phyloP scores from a whole-genome alignment of 1,284 basidiomycete genomes.

The Afroboletus lepidellus region DNA sequence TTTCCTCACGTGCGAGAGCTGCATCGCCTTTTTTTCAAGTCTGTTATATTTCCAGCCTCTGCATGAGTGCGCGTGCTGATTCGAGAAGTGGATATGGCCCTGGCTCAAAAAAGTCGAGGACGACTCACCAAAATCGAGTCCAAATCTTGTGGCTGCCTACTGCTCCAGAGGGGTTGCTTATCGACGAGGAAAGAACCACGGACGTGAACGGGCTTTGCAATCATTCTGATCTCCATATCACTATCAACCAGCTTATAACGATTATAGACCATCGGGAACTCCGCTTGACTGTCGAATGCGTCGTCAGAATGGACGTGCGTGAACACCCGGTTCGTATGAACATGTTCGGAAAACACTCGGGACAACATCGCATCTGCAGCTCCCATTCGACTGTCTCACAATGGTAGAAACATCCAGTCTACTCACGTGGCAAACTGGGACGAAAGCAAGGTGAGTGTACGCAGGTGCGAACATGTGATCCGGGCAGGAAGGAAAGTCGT shows the following conservation, averaged over 20 bases:
- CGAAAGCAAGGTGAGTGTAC: conserved; percentile 38
- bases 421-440: conserved; percentile 39
- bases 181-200: too few relatives aligned
- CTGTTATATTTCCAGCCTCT: conserved; percentile 1
- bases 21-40: neutral
- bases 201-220: too few relatives aligned
- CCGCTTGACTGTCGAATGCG: too few relatives aligned
- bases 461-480: conserved; percentile 37
- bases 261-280: neutral
- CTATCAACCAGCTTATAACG: neutral
- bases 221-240: neutral
- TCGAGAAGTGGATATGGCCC: neutral
- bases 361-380: conserved; percentile 39
- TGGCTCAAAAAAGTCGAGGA: neutral
- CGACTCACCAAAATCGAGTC: conserved; percentile 7
- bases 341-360: conserved; percentile 29
- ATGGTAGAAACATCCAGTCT: too few relatives aligned
- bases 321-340: neutral
- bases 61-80: conserved; percentile 9
- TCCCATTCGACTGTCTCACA: conserved; percentile 37
- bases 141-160: neutral
- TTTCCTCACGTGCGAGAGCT: conserved; percentile 4
- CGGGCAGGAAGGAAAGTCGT: conserved; percentile 38
- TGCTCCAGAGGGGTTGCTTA: too few relatives aligned
- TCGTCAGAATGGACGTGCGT: too few relatives aligned